These are phyloP conservation scores for Aureobasidium sp. DNA, from an alignment of 2,329 filamentous ascomycete genomes.

Conservation along the genomic window DNA sequence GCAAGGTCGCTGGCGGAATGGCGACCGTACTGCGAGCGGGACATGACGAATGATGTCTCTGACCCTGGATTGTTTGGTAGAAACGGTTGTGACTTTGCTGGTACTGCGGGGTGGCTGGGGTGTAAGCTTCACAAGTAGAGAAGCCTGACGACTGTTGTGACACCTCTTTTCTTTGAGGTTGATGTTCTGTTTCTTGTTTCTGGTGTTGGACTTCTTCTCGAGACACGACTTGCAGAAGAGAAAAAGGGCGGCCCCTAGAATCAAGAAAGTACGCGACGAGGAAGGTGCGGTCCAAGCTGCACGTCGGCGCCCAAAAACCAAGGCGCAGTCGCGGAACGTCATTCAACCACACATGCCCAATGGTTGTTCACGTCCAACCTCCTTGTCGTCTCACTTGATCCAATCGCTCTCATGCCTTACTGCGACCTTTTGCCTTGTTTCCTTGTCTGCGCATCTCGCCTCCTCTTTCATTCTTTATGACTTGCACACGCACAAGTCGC, in stretches of 20 bases:
- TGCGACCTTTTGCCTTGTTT: not conserved
- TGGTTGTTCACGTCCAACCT: not conserved
- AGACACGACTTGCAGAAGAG: not conserved
- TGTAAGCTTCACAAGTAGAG: not conserved
- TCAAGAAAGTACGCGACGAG: not conserved
- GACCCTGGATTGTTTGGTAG: conserved; percentile 5
- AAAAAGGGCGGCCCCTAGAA: not conserved
- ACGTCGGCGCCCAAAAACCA: conserved; percentile 1
- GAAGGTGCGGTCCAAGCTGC: not conserved
- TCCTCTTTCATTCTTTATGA: not conserved
- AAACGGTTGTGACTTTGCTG: conserved; percentile 1
- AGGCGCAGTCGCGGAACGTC: not conserved
- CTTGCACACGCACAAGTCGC: not conserved
- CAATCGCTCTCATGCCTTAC: not conserved
- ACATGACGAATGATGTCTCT: conserved; percentile 4
- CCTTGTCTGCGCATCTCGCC: not conserved
- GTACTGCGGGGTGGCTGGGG: conserved; percentile 5
- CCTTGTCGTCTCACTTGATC: not conserved
- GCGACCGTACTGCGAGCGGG: conserved; percentile 9
- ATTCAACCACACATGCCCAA: not conserved
- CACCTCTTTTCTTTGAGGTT: not conserved
- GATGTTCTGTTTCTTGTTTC: not conserved
- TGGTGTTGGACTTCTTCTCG: not conserved
- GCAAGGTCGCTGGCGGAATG: conserved; percentile 34
- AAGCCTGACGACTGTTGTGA: not conserved